These are phyloP conservation scores for Boletus semigastroideus DNA, from an alignment of 1,284 basidiomycete genomes.

Conservation along the genomic window DNA sequence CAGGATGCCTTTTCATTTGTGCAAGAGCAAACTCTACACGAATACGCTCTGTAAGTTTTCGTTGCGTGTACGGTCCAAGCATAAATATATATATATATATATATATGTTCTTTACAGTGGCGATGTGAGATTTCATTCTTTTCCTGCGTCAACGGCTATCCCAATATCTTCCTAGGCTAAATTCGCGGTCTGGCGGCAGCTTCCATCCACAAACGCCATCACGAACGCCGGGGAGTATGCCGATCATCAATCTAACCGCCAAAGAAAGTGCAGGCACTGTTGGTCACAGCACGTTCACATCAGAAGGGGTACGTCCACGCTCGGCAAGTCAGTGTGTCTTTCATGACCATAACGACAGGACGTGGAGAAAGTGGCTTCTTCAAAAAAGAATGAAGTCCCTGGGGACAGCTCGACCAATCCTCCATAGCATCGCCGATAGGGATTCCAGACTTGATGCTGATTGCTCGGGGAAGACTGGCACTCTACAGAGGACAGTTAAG, in stretches of 20 bases:
- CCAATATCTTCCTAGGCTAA: slow-evolving; percentile 8
- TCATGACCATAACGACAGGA: slow-evolving; percentile 11
- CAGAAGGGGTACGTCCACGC: slow-evolving; percentile 7
- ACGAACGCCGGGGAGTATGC: slow-evolving; percentile 8
- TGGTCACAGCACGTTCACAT: slow-evolving; percentile 32
- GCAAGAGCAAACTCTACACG: slow-evolving; percentile 42
- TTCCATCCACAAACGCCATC: slow-evolving; percentile 6
- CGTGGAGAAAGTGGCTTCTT: slow-evolving; percentile 1
- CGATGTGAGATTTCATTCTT: slow-evolving; percentile 12
- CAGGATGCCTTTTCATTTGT: slow-evolving; percentile 23
- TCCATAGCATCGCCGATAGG: background rate
- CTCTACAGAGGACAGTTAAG: background rate
- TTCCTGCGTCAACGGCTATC: background rate
- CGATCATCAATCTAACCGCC: slow-evolving; percentile 5
- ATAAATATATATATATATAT: too few species aligned
- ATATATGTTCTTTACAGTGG: slow-evolving; percentile 8
- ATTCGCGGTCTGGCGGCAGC: slow-evolving; percentile 9
- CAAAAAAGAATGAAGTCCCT: background rate
- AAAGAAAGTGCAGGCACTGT: slow-evolving; percentile 3
- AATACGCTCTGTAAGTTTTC: slow-evolving; percentile 17
- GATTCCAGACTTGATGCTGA: background rate
- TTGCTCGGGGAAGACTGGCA: background rate
- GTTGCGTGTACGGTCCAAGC: too few species aligned
- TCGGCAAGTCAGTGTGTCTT: background rate
- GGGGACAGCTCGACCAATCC: background rate